A percentile compares a stretch with the other conserved stretches of the same genome.
phyloP scores from a whole-genome alignment of 208 protist genomes.

The Kentomonas sorsogonicus region DNA sequence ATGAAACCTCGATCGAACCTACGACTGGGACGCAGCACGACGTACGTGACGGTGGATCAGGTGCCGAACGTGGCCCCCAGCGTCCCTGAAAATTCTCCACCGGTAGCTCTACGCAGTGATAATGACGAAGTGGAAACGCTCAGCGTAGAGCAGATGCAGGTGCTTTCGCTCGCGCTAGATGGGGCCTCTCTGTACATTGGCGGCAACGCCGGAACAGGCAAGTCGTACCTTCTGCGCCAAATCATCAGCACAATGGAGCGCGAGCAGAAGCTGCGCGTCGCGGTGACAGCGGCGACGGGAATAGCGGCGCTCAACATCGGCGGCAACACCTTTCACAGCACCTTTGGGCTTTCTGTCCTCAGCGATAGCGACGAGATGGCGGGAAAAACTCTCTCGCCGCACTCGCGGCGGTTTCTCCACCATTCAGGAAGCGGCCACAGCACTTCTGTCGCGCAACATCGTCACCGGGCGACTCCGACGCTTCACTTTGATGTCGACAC shows the following conservation, averaged over 20 bases:
- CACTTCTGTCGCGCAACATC: no score
- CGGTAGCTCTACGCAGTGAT: no score
- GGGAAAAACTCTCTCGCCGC: not conserved
- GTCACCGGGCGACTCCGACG: not conserved
- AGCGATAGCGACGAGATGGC: constrained; percentile 2
- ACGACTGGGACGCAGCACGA: no score
- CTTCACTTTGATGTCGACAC: constrained; percentile 17
- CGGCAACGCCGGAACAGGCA: constrained; percentile 68
- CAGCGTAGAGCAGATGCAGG: constrained; percentile 26
- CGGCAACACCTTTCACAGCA: constrained; percentile 76
- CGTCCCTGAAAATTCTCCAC: no score
- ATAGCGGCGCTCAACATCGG: constrained; percentile 63
- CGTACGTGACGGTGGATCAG: no score
- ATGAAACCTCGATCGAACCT: no score
- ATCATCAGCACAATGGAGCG: constrained; percentile 22
- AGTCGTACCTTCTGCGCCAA: constrained; percentile 57
- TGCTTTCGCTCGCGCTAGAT: constrained; percentile 31
- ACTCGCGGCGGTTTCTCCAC: constrained; percentile 11
- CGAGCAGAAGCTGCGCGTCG: constrained; percentile 25
- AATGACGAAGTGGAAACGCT: no score
- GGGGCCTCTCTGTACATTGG: constrained; percentile 63
- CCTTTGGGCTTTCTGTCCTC: constrained; percentile 45
- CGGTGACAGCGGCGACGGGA: constrained; percentile 56
- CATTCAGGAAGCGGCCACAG: no score
- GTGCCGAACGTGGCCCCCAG: no score